phyloP scores from a whole-genome alignment of 495 filamentous ascomycete species.

The Hypoxylon intermedium region DNA sequence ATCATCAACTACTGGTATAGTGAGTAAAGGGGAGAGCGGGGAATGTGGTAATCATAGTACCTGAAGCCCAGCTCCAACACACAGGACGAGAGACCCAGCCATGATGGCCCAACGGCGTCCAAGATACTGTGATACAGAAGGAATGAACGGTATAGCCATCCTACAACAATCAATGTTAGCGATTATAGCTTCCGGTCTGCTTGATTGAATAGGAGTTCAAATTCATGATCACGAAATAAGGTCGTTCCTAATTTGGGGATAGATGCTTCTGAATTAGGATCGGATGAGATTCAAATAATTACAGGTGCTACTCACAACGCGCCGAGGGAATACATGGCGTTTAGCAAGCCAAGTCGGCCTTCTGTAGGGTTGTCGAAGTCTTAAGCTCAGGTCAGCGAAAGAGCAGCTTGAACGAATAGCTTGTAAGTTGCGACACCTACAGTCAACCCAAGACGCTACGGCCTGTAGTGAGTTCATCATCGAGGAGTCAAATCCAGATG shows the following conservation, averaged over 20 bases:
- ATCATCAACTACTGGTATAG: too few relatives aligned
- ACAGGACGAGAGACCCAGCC: slow-evolving; percentile 57
- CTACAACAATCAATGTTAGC: neutral
- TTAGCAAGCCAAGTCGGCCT: slow-evolving; percentile 46
- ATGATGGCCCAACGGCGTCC: slow-evolving; percentile 64
- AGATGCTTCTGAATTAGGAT: too few relatives aligned
- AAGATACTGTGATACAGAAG: slow-evolving; percentile 54
- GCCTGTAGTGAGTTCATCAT: slow-evolving; percentile 67
- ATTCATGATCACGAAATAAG: too few relatives aligned
- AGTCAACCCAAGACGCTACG: slow-evolving; percentile 57
- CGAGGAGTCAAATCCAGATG: slow-evolving; percentile 66
- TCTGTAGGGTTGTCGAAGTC: slow-evolving; percentile 50
- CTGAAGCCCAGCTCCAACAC: slow-evolving; percentile 28
- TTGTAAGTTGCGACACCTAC: slow-evolving; percentile 37
- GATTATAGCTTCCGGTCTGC: too few relatives aligned
- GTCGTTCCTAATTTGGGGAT: too few relatives aligned
- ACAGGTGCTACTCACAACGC: slow-evolving; percentile 25
- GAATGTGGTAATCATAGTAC: slow-evolving; percentile 19
- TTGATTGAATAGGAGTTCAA: too few relatives aligned
- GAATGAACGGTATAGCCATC: slow-evolving; percentile 63
- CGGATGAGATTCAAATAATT: neutral
- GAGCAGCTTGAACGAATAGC: slow-evolving; percentile 38
- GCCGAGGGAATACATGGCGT: slow-evolving; percentile 53
- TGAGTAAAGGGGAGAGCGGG: neutral
- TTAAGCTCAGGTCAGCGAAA: slow-evolving; percentile 40